phyloP scores from a whole-genome alignment of 768 basidiomycete species.

The Termitomyces sp. region DNA sequence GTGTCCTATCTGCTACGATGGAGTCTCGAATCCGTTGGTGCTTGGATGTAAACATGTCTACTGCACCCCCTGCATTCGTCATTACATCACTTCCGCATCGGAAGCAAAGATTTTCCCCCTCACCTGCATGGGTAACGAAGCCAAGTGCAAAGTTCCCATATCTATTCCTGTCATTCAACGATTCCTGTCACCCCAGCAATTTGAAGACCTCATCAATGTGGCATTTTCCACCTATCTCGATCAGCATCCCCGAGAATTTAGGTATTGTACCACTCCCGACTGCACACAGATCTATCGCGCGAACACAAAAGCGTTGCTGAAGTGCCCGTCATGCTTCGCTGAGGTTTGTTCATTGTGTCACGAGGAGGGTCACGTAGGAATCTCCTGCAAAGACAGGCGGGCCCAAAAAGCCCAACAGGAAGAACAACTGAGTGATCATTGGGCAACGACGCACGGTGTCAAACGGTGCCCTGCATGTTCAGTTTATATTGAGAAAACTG shows the following conservation, averaged over 20 bases:
- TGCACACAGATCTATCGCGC: conserved; percentile 63
- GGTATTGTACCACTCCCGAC: conserved; percentile 70
- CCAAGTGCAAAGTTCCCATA: conserved; percentile 48
- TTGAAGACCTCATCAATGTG: conserved; percentile 49
- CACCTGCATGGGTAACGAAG: conserved; percentile 58
- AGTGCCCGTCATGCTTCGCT: conserved; percentile 52
- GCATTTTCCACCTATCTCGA: conserved; percentile 55
- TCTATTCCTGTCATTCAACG: conserved; percentile 48
- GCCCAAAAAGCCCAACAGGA: conserved; percentile 34
- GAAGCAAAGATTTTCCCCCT: conserved; percentile 53
- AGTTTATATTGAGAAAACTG: conserved; percentile 43
- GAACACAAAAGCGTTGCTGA: conserved; percentile 24
- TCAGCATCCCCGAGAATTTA: conserved; percentile 49
- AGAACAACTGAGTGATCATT: conserved; percentile 36
- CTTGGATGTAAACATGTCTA: conserved; percentile 48
- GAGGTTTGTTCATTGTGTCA: conserved; percentile 47
- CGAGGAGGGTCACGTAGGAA: conserved; percentile 45
- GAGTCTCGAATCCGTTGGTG: conserved; percentile 33
- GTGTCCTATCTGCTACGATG: conserved; percentile 57
- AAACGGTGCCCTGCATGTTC: conserved; percentile 46
- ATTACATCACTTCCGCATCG: conserved; percentile 39
- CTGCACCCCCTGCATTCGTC: conserved; percentile 45
- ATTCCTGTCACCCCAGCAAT: conserved; percentile 46
- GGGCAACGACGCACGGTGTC: conserved; percentile 33
- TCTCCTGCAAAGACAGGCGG: conserved; percentile 41